Evolutionary conservation across 306 rosid genomes (phyloP).

Genomic region (Glycine latifolia): DNA sequence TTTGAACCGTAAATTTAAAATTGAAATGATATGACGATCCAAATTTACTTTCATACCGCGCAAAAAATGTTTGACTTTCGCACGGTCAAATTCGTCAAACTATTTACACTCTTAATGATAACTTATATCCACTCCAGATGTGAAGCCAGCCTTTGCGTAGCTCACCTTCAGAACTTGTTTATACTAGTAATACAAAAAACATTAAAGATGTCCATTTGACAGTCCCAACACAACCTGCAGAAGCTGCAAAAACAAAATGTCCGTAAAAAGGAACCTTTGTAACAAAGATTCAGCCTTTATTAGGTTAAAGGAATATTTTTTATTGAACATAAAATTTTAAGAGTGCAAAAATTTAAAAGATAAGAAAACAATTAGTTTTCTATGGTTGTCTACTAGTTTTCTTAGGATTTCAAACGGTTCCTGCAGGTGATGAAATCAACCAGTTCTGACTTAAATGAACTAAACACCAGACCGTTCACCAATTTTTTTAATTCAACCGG

Average conservation of each 20-base stretch:
- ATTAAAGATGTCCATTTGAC: constrained; percentile 51
- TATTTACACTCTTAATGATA: constrained; percentile 61
- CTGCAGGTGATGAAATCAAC: background rate
- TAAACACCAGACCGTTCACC: background rate
- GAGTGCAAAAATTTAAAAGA: background rate
- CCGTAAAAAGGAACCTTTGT: background rate
- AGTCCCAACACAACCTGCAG: constrained; percentile 53
- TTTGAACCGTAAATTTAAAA: no score
- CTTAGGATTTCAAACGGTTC: background rate
- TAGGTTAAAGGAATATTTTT: no score
- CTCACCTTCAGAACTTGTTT: constrained; percentile 56
- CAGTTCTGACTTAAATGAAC: no score
- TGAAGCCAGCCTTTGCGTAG: constrained; percentile 59
- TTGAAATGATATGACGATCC: no score
- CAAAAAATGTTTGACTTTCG: no score
- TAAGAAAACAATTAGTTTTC: background rate
- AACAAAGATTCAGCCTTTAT: no score
- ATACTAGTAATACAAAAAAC: constrained; percentile 57
- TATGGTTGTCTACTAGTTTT: background rate
- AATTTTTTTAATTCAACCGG: background rate
- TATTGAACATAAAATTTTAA: background rate
- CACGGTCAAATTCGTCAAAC: no score
- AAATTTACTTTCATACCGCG: no score
- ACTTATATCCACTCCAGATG: constrained; percentile 55
- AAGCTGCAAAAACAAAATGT: constrained; percentile 61